Evolutionary conservation across 1,284 basidiomycete genomes (phyloP).

Genomic region (Pseudozyma sp.): DNA sequence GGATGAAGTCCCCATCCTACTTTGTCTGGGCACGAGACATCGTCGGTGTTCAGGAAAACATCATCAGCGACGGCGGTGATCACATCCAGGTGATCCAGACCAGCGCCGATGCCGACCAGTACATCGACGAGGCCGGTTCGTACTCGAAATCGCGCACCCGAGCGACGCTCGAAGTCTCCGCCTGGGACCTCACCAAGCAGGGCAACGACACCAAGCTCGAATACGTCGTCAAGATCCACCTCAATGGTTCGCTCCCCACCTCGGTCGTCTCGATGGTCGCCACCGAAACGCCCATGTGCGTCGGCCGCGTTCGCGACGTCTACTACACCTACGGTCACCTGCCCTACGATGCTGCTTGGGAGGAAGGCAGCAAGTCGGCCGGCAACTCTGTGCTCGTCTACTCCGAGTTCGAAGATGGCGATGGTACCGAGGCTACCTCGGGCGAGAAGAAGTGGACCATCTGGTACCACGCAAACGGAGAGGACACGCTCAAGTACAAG

Average conservation of each 20-base stretch:
- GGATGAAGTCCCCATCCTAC: constrained; percentile 61
- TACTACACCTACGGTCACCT: constrained; percentile 54
- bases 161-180: constrained; percentile 59
- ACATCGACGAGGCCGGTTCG: constrained; percentile 56
- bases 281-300: constrained; percentile 64
- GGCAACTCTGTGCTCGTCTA: constrained; percentile 37
- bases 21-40: constrained; percentile 66
- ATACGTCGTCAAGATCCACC: constrained; percentile 63
- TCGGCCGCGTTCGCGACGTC: constrained; percentile 56
- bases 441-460: constrained; percentile 57
- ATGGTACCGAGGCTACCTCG: constrained; percentile 47
- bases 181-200: constrained; percentile 55
- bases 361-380: constrained; percentile 20
- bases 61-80: constrained; percentile 29
- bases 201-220: constrained; percentile 56
- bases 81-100: constrained; percentile 55
- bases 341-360: constrained; percentile 49
- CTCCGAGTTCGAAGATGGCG: constrained; percentile 55
- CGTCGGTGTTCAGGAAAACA: constrained; percentile 60
- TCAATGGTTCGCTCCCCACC: constrained; percentile 60
- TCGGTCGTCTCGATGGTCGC: constrained; percentile 56
- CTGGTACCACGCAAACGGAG: constrained; percentile 46
- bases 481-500: constrained; percentile 47
- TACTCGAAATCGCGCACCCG: constrained; percentile 59
- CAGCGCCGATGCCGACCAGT: constrained; percentile 53